phyloP scores from a whole-genome alignment of 768 basidiomycete species.

The Termitomyces sp. region DNA sequence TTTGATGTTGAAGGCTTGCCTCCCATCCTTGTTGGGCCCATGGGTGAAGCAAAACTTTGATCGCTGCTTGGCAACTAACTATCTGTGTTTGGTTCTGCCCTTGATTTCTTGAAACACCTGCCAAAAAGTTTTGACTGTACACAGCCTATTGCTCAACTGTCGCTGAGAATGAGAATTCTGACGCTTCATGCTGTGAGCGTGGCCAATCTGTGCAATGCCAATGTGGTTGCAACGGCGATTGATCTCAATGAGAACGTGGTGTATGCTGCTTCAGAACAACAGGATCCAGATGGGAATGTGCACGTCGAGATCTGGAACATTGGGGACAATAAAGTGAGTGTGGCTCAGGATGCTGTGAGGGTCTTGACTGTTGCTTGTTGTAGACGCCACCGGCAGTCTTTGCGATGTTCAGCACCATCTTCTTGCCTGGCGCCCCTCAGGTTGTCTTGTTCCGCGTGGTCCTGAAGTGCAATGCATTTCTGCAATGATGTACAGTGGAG shows the following conservation, averaged over 20 bases:
- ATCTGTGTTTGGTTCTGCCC: constrained; percentile 6
- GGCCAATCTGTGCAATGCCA: constrained; percentile 22
- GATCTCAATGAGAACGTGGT: constrained; percentile 60
- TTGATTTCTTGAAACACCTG: constrained; percentile 6
- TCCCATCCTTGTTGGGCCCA: constrained; percentile 16
- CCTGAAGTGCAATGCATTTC: constrained; percentile 66
- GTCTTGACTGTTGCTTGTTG: constrained; percentile 6
- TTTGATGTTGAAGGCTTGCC: constrained; percentile 9
- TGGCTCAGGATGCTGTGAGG: not conserved
- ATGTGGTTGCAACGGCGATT: constrained; percentile 42
- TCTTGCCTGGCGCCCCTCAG: constrained; percentile 29
- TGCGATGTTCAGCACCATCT: constrained; percentile 30
- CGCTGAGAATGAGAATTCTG: constrained; percentile 49
- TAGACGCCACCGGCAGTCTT: constrained; percentile 18
- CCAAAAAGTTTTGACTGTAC: constrained; percentile 14
- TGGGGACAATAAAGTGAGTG: no score
- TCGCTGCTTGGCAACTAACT: constrained; percentile 2
- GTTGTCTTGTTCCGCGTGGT: constrained; percentile 64
- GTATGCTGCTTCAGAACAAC: constrained; percentile 52
- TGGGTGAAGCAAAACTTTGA: constrained; percentile 4
- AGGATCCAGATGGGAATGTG: constrained; percentile 40
- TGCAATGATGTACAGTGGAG: constrained; percentile 69
- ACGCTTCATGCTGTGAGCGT: constrained; percentile 29
- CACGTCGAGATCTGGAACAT: constrained; percentile 56
- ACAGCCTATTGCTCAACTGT: no score